Evolutionary conservation across 2,329 filamentous ascomycete species (phyloP).

Genomic region (Fusarium praegraminearum): DNA sequence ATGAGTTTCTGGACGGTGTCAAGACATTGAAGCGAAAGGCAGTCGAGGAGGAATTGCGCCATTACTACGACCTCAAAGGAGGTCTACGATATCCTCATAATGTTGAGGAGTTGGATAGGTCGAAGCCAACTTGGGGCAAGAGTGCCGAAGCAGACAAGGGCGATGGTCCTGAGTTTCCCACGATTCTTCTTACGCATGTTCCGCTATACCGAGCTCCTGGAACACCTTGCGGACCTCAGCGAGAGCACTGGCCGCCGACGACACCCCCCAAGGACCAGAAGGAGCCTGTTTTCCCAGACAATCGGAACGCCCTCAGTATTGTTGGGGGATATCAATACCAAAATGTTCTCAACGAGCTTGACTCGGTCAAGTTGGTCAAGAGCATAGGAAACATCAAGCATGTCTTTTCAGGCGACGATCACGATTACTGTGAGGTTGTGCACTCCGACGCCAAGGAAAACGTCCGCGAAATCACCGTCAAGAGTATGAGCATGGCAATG

Average conservation of each 20-base stretch:
- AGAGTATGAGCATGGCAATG: slow-evolving; percentile 97
- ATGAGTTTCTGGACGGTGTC: slow-evolving; percentile 79
- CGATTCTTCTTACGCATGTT: slow-evolving; percentile 90
- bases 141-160: slow-evolving; percentile 56
- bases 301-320: slow-evolving; percentile 83
- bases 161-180: slow-evolving; percentile 76
- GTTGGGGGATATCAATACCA: slow-evolving; percentile 92
- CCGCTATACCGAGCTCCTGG: slow-evolving; percentile 85
- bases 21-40: slow-evolving; percentile 74
- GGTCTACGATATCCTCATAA: slow-evolving; percentile 68
- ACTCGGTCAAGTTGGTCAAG: slow-evolving; percentile 80
- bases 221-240: slow-evolving; percentile 86
- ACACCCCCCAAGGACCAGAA: slow-evolving; percentile 70
- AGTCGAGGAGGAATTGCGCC: slow-evolving; percentile 75
- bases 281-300: slow-evolving; percentile 67
- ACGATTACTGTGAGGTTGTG: slow-evolving; percentile 94
- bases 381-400: slow-evolving; percentile 85
- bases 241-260: slow-evolving; percentile 84
- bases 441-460: slow-evolving; percentile 77
- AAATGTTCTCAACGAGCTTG: slow-evolving; percentile 83
- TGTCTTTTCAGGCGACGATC: slow-evolving; percentile 95
- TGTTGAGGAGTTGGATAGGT: slow-evolving; percentile 68
- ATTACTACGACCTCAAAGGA: slow-evolving; percentile 70
- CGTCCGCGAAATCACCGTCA: slow-evolving; percentile 89
- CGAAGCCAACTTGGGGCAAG: slow-evolving; percentile 49